Percentiles rank a stretch among this genome's conserved stretches.
Evolutionary conservation across 2,329 filamentous ascomycete species (phyloP).

Genomic region (Daldinia sp.): DNA sequence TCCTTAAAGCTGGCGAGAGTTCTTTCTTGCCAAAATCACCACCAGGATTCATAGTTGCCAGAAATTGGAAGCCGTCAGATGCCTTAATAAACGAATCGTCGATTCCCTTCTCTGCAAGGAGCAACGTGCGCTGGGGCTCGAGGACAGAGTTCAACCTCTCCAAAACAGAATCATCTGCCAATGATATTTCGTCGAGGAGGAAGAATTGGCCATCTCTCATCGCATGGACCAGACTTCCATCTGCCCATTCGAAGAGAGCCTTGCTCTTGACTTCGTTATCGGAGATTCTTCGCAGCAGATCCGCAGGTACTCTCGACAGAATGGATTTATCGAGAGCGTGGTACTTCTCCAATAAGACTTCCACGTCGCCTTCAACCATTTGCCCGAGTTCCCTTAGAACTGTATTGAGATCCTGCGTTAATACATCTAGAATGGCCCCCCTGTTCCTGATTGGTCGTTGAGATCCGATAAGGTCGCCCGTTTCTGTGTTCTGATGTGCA

Average conservation of each 20-base stretch:
- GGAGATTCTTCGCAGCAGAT: slow-evolving; percentile 61
- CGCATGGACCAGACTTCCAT: slow-evolving; percentile 91
- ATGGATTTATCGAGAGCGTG: slow-evolving; percentile 62
- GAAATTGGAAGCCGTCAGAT: slow-evolving; percentile 86
- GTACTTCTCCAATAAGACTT: slow-evolving; percentile 71
- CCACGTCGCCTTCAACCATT: slow-evolving; percentile 58
- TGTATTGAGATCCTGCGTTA: slow-evolving; percentile 71
- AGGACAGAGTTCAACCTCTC: slow-evolving; percentile 97
- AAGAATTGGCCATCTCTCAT: slow-evolving; percentile 94
- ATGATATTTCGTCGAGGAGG: slow-evolving; percentile 95
- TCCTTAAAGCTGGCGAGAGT: slow-evolving; percentile 91
- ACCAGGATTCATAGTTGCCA: slow-evolving; percentile 99
- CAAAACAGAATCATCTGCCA: slow-evolving; percentile 96
- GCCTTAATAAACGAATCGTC: slow-evolving; percentile 84
- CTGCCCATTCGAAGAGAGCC: slow-evolving; percentile 94
- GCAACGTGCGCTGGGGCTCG: slow-evolving; percentile 84
- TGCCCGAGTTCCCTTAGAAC: slow-evolving; percentile 59
- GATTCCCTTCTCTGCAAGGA: slow-evolving; percentile 94
- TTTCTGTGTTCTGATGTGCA: slow-evolving; percentile 98
- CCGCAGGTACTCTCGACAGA: slow-evolving; percentile 60
- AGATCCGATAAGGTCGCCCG: slow-evolving; percentile 95
- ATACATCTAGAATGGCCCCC: slow-evolving; percentile 73
- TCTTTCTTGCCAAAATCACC: slow-evolving; percentile 99
- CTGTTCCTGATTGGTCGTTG: slow-evolving; percentile 92
- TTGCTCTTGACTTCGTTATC: slow-evolving; percentile 73